Conservation (phyloP, 1,284 basidiomycete species). For the Porodaedalea pini region DNA sequence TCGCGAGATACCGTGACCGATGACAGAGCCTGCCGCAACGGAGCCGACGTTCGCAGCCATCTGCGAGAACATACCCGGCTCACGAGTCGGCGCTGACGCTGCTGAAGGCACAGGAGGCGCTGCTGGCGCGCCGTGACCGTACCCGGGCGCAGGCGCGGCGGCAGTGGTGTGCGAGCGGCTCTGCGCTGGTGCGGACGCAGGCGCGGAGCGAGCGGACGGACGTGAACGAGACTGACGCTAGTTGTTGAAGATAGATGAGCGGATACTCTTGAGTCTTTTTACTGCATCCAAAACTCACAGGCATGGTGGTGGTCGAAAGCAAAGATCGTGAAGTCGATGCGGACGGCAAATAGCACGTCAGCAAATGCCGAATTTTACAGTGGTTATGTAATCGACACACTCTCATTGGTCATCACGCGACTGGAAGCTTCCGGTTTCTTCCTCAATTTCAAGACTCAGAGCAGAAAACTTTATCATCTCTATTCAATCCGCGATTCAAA, state of each 20-base stretch:
- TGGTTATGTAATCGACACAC: neutral
- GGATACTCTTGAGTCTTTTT: neutral
- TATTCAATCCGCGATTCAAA: neutral
- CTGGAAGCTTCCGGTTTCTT: slow-evolving; percentile 4
- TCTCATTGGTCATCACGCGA: slow-evolving; percentile 7
- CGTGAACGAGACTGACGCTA: slow-evolving; percentile 57
- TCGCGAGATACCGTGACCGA: slow-evolving; percentile 79
- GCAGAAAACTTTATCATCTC: neutral
- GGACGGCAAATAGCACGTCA: neutral
- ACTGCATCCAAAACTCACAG: slow-evolving; percentile 46
- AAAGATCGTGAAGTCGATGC: slow-evolving; percentile 19
- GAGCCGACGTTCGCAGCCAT: slow-evolving; percentile 90
- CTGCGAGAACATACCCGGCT: slow-evolving; percentile 68
- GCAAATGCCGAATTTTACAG: slow-evolving; percentile 5
- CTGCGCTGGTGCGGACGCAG: slow-evolving; percentile 39
- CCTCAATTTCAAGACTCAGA: neutral
- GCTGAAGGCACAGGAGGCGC: slow-evolving; percentile 38
- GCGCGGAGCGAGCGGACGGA: slow-evolving; percentile 48
- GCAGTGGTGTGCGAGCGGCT: slow-evolving; percentile 38
- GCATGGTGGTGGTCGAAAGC: slow-evolving; percentile 41
- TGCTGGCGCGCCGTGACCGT: slow-evolving; percentile 37
- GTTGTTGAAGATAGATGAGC: slow-evolving; percentile 15
- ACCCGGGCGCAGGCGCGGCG: slow-evolving; percentile 39
- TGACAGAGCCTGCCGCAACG: slow-evolving; percentile 78
- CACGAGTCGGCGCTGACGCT: slow-evolving; percentile 37